phyloP scores from a whole-genome alignment of 2,329 filamentous ascomycete genomes.

The Hypoxylon sp. region DNA sequence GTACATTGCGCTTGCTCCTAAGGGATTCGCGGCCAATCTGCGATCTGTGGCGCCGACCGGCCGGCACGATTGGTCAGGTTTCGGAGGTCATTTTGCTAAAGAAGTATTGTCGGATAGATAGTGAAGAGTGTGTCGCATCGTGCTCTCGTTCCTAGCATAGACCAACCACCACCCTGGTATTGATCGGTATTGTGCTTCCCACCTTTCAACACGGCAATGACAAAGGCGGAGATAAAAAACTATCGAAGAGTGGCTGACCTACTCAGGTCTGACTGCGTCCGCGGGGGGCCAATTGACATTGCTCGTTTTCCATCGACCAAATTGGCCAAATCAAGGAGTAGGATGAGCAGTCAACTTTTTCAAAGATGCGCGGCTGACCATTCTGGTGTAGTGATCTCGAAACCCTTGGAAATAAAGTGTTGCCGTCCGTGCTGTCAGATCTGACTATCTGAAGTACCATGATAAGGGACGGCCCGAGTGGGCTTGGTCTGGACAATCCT shows the following conservation, averaged over 20 bases:
- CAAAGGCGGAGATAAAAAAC: conserved; percentile 25
- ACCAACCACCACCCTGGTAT: conserved; percentile 27
- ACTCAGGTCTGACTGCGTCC: conserved; percentile 21
- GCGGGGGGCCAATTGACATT: conserved; percentile 20
- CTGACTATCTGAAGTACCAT: conserved; percentile 33
- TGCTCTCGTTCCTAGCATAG: conserved; percentile 5
- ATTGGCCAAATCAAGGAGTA: conserved; percentile 17
- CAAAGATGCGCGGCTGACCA: conserved; percentile 35
- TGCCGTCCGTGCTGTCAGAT: conserved; percentile 31
- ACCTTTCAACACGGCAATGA: conserved; percentile 17
- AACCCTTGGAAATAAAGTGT: conserved; percentile 27
- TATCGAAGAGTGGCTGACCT: conserved; percentile 20
- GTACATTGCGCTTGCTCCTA: conserved; percentile 14
- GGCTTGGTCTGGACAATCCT: conserved; percentile 19
- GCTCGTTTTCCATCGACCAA: conserved; percentile 4
- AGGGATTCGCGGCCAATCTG: conserved; percentile 17
- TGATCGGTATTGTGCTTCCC: conserved; percentile 28
- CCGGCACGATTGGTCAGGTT: conserved; percentile 28
- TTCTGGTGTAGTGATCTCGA: conserved; percentile 19
- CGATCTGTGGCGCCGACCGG: conserved; percentile 30
- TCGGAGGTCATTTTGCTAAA: conserved; percentile 26
- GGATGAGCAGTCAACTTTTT: conserved; percentile 18
- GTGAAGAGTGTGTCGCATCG: conserved; percentile 10
- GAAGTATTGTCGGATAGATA: conserved; percentile 6
- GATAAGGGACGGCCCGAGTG: conserved; percentile 38